A percentile compares a stretch with the other conserved stretches of the same genome.
Evolutionary conservation across 345 rosid species (phyloP).

Genomic region (Linum usitatissimum): DNA sequence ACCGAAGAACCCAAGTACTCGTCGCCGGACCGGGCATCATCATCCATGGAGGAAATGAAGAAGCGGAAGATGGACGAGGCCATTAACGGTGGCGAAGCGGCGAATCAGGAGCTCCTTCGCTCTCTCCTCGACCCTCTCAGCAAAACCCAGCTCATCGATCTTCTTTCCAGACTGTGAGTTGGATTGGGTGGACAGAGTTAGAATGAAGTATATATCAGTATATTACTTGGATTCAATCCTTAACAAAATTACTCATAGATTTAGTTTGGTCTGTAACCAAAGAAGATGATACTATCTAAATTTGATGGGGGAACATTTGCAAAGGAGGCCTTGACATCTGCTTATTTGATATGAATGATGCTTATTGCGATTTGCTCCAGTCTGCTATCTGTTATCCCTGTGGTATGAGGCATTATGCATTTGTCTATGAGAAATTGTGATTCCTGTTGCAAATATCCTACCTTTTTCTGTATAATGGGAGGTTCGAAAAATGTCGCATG

Average conservation of each 20-base stretch:
- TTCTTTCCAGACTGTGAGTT: constrained; percentile 47
- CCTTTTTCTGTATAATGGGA: too few relatives aligned
- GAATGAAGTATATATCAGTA: too few relatives aligned
- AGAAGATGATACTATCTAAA: too few relatives aligned
- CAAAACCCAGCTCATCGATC: constrained; percentile 58
- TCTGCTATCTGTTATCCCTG: neutral
- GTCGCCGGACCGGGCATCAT: neutral
- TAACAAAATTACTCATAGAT: neutral
- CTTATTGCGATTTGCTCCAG: too few relatives aligned
- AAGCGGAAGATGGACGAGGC: constrained; percentile 52
- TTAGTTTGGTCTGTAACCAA: neutral
- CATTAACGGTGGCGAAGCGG: constrained; percentile 14
- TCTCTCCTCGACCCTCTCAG: constrained; percentile 50
- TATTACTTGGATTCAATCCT: neutral
- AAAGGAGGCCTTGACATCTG: too few relatives aligned
- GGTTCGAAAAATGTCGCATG: constrained; percentile 9
- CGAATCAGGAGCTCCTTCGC: constrained; percentile 36
- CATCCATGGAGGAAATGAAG: constrained; percentile 38
- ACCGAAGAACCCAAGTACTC: neutral
- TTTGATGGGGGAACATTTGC: too few relatives aligned
- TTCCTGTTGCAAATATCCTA: constrained; percentile 8
- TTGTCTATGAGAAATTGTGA: neutral
- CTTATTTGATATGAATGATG: too few relatives aligned
- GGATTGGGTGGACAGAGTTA: too few relatives aligned
- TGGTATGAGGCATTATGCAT: neutral